Evolutionary conservation across 768 basidiomycete genomes (phyloP).

Genomic region (Piloderma croceum): DNA sequence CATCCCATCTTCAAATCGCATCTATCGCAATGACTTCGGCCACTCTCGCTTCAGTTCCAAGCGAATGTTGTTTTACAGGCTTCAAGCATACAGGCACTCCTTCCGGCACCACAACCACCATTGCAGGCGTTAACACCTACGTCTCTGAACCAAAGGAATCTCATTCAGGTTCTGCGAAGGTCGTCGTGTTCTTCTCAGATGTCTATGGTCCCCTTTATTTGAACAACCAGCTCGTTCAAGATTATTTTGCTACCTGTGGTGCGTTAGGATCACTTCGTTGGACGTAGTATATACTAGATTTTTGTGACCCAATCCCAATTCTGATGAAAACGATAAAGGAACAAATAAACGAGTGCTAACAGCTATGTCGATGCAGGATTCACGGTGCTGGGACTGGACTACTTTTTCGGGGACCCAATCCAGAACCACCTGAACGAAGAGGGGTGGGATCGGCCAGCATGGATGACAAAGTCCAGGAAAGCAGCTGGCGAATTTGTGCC

Average conservation of each 20-base stretch:
- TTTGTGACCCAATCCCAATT: not conserved
- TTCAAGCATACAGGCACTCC: conserved; percentile 50
- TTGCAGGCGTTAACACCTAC: conserved; percentile 48
- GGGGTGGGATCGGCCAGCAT: conserved; percentile 34
- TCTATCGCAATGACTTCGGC: too few relatives aligned
- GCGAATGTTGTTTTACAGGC: conserved; percentile 49
- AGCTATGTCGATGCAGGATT: too few relatives aligned
- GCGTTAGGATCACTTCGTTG: conserved; percentile 1
- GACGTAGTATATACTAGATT: not conserved
- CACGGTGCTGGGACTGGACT: conserved; percentile 54
- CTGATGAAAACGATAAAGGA: not conserved
- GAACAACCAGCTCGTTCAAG: conserved; percentile 56
- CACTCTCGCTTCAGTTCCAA: too few relatives aligned
- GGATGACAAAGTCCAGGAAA: conserved; percentile 33
- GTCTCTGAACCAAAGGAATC: conserved; percentile 39
- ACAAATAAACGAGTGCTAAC: not conserved
- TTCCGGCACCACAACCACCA: conserved; percentile 33
- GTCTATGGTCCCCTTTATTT: conserved; percentile 54
- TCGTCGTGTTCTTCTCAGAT: conserved; percentile 56
- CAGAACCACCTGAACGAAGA: conserved; percentile 33
- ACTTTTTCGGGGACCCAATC: conserved; percentile 57
- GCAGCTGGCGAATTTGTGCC: conserved; percentile 38
- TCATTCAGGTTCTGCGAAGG: conserved; percentile 28
- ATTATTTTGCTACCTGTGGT: conserved; percentile 62
- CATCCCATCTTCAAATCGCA: too few relatives aligned